Conservation (phyloP, 331 rosid genomes). For the Dryas integrifolia region DNA sequence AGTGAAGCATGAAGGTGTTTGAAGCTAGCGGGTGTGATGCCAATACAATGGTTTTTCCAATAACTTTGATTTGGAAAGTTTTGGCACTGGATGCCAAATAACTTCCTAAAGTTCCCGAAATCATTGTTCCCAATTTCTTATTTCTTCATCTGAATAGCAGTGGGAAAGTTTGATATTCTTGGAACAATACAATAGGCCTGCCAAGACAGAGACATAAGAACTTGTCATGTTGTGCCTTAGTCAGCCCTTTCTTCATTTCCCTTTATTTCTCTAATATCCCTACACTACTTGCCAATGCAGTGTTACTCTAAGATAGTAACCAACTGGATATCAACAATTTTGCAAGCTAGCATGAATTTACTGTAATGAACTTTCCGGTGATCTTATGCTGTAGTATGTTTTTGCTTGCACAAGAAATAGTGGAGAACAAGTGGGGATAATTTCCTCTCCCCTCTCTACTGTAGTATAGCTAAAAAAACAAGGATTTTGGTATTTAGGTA, state of each 20-base stretch:
- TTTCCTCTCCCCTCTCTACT: too few species aligned
- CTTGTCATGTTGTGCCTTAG: slow-evolving; percentile 1
- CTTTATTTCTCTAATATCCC: not conserved
- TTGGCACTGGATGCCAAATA: not conserved
- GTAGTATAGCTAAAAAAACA: too few species aligned
- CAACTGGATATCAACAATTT: too few species aligned
- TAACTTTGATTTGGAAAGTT: not conserved
- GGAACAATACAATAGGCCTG: not conserved
- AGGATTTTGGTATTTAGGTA: too few species aligned
- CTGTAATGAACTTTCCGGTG: too few species aligned
- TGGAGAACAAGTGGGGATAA: too few species aligned
- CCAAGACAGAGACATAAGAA: not conserved
- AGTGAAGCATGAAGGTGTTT: not conserved
- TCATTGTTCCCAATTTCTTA: not conserved
- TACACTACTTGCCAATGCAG: too few species aligned
- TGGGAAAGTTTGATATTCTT: not conserved
- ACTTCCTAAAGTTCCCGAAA: not conserved
- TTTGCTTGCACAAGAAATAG: too few species aligned
- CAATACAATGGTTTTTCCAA: not conserved
- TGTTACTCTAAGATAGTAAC: too few species aligned
- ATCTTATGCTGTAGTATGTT: too few species aligned
- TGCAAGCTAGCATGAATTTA: too few species aligned
- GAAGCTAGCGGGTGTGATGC: not conserved
- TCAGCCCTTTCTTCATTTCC: not conserved
- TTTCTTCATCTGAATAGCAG: not conserved